phyloP scores from a whole-genome alignment of 1,139 yeast genomes.

The Hanseniaspora uvarum region DNA sequence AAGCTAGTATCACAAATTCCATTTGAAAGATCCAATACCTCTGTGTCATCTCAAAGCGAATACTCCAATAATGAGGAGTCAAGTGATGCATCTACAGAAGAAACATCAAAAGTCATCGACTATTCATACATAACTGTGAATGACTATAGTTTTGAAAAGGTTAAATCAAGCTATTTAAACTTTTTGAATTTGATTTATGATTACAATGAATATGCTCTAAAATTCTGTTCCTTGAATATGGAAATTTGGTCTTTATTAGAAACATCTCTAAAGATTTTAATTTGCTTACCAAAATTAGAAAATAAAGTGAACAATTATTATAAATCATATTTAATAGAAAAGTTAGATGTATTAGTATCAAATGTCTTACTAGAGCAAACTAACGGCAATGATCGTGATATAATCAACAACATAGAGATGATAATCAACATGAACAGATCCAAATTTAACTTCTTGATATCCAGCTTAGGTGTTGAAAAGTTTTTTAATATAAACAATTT shows the following conservation, averaged over 20 bases:
- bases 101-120: conserved; percentile 23
- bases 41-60: neutral
- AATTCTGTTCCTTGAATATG: conserved; percentile 44
- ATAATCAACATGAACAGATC: conserved; percentile 13
- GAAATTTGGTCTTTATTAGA: conserved; percentile 37
- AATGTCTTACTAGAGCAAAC: conserved; percentile 46
- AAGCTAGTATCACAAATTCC: conserved; percentile 6
- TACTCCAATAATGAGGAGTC: neutral
- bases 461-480: conserved; percentile 7
- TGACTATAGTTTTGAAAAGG: conserved; percentile 82
- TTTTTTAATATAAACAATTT: conserved; percentile 1
- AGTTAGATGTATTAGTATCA: conserved; percentile 44
- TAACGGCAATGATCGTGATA: neutral
- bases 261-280: conserved; percentile 56
- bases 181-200: conserved; percentile 72
- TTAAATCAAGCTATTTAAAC: conserved; percentile 62
- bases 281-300: conserved; percentile 62
- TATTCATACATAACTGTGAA: conserved; percentile 3
- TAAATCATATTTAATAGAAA: conserved; percentile 64
- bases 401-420: conserved; percentile 6
- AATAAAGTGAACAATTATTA: conserved; percentile 65
- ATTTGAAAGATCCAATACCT: conserved; percentile 13
- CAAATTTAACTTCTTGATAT: neutral
- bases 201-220: conserved; percentile 66
- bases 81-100: conserved; percentile 17